Percentiles rank a stretch among this genome's conserved stretches.
Evolutionary conservation across 805 yeast species (phyloP).

Genomic region (Wickerhamomyces hampshirensis): DNA sequence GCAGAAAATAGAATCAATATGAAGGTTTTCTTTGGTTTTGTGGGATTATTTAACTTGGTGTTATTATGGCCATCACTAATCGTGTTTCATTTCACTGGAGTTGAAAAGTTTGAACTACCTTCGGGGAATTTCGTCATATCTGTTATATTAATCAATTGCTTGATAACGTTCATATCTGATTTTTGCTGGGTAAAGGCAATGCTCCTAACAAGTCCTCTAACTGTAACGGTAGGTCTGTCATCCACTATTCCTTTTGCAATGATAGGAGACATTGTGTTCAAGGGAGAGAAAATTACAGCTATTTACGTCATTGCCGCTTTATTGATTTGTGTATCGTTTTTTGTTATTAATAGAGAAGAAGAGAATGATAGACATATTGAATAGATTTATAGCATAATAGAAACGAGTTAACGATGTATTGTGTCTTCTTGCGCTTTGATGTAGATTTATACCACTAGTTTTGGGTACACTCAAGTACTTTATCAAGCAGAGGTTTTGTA

Average conservation of each 20-base stretch:
- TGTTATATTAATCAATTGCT: conserved; percentile 60
- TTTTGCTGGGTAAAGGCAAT: conserved; percentile 96
- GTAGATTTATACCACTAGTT: no score
- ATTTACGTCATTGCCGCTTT: conserved; percentile 75
- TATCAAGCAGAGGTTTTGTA: no score
- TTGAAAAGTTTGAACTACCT: conserved; percentile 75
- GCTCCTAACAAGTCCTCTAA: conserved; percentile 86
- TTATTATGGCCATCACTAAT: conserved; percentile 80
- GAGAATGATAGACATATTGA: conserved; percentile 44
- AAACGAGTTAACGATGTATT: not conserved
- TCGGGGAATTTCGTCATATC: conserved; percentile 42
- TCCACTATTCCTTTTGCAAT: conserved; percentile 93
- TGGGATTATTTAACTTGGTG: conserved; percentile 75
- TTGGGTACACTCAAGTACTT: no score
- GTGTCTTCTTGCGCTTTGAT: not conserved
- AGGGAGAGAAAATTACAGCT: conserved; percentile 54
- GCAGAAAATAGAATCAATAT: conserved; percentile 77
- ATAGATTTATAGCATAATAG: conserved; percentile 2
- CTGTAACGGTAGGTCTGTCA: conserved; percentile 92
- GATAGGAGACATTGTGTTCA: conserved; percentile 79
- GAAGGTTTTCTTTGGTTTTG: conserved; percentile 89
- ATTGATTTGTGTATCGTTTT: conserved; percentile 76
- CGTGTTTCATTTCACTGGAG: conserved; percentile 54
- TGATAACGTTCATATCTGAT: conserved; percentile 81
- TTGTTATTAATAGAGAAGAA: conserved; percentile 77